Conservation (phyloP, 2,329 filamentous ascomycete species). For the Calonectria montana region DNA sequence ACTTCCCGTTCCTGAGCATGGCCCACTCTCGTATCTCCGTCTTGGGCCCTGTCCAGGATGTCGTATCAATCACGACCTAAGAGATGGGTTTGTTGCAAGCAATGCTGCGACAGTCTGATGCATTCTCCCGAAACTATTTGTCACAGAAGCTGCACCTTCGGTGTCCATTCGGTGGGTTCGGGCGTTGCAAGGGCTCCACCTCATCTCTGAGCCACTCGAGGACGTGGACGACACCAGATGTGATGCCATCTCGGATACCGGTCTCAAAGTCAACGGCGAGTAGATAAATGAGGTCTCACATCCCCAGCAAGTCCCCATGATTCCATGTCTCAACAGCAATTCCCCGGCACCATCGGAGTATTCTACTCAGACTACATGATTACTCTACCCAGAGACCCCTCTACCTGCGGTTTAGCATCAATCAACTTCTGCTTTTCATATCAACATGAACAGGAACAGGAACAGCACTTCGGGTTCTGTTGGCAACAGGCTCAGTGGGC, state of each 20-base stretch:
- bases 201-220: background rate
- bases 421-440: background rate
- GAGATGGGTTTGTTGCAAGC: background rate
- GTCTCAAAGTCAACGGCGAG: background rate
- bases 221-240: background rate
- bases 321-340: background rate
- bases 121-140: background rate
- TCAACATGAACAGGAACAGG: background rate
- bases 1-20: background rate
- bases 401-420: background rate
- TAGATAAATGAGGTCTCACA: conserved; percentile 3
- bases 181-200: background rate
- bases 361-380: background rate
- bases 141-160: background rate
- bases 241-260: background rate
- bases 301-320: background rate
- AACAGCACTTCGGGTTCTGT: background rate
- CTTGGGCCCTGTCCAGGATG: background rate
- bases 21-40: background rate
- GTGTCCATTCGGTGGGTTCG: background rate
- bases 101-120: background rate
- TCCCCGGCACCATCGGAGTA: background rate
- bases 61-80: background rate
- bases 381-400: background rate
- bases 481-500: background rate